Evolutionary conservation across 495 filamentous ascomycete genomes (phyloP).

Genomic region (Penicillium diatomitis): DNA sequence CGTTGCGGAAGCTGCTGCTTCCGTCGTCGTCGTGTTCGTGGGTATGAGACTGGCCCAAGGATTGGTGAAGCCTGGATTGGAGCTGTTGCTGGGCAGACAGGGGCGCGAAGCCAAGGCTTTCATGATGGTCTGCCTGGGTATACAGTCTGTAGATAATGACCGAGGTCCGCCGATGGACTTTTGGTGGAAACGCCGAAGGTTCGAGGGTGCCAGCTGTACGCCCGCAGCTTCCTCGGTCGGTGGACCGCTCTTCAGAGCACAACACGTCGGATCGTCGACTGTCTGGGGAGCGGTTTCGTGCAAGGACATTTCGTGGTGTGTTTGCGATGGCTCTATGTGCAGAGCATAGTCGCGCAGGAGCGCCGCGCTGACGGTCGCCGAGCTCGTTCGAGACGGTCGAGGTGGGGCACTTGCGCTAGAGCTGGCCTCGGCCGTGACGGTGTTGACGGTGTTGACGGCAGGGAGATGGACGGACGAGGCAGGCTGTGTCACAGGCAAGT

Average conservation of each 20-base stretch:
- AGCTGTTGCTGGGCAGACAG: conserved; percentile 43
- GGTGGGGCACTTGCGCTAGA: conserved; percentile 10
- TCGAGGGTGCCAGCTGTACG: conserved; percentile 20
- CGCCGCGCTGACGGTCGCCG: conserved; percentile 24
- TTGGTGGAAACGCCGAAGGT: conserved; percentile 30
- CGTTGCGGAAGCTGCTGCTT: conserved; percentile 8
- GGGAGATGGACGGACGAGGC: conserved; percentile 5
- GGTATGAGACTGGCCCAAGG: conserved; percentile 40
- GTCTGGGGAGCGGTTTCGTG: conserved; percentile 13
- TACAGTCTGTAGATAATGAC: conserved; percentile 57
- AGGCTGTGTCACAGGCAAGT: conserved; percentile 6
- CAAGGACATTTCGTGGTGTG: conserved; percentile 23
- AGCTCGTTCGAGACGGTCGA: conserved; percentile 5
- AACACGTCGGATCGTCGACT: conserved; percentile 5
- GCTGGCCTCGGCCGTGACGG: not conserved
- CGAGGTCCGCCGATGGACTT: conserved; percentile 36
- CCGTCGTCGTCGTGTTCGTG: conserved; percentile 15
- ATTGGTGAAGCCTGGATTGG: conserved; percentile 37
- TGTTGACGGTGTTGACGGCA: conserved; percentile 1
- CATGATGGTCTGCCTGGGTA: conserved; percentile 79
- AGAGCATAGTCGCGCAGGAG: conserved; percentile 38
- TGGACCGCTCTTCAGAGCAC: conserved; percentile 16
- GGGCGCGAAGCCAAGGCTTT: conserved; percentile 74
- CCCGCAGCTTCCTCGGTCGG: conserved; percentile 24
- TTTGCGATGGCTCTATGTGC: conserved; percentile 32